Evolutionary conservation across 1,284 basidiomycete species (phyloP), one percentile per base, ranked within the genome.

Genomic region (Neolentinus lepideus): DNA sequence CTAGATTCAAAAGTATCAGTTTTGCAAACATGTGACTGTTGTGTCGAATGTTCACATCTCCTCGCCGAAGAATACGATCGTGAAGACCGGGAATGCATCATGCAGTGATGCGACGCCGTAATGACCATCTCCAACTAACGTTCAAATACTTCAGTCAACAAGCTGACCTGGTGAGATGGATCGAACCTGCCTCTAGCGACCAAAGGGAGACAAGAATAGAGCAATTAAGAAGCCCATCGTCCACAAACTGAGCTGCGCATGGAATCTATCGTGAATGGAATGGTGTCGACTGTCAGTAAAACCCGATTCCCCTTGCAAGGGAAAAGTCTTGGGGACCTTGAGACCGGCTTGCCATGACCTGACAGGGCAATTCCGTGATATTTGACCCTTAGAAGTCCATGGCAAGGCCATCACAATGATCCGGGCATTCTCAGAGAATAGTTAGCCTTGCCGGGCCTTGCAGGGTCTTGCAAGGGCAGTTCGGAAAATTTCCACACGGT

Each of bases 71-170:
- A 85, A 67, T 2, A 69, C 64, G 54, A 89, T 84, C 22, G 87
- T 62, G 2, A 74, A 38, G 9, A 88, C 73, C 8, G 89, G 81
- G 9, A 85, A 57, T 0, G 67, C 67, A 27, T 72, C 71, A 62
- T 87, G 88, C 3, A 88, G 77, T 35, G 75, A 79, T 1, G 80
- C 86, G 52, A 84, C 79, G 11, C 84, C 85, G 60, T 88, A n/a
- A 90, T 3, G 84, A 75, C 86, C 87, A 90, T 38, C 85, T 71
- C 83, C 84, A 88, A 53, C 75, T 82, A 56, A 33, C 55, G n/a
- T 6, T n/a, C 38, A 43, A 3, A 16, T 6, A 50, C 4, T 3
- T 50, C 11, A 21, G 47, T 50, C 22, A 25, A 6, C n/a, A n/a
- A 4, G 6, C 8, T 16, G 8, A 50, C 22, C n/a, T 3, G 8